These are phyloP conservation scores for Medicago ruthenica DNA, from an alignment of 306 rosid species.

Conservation along the genomic window DNA sequence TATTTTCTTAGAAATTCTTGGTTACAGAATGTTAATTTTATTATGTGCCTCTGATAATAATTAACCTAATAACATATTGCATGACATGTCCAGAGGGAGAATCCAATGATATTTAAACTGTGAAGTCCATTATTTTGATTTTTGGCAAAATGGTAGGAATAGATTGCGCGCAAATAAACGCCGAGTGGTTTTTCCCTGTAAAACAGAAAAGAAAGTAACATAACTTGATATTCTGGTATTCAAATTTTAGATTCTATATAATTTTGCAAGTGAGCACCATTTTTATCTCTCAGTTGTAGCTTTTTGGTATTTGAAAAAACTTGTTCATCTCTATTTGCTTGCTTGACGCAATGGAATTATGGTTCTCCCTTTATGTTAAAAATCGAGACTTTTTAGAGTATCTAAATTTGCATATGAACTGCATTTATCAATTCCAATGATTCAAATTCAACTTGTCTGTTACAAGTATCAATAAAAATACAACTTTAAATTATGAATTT, in stretches of 20 bases:
- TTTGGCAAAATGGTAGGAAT: neutral
- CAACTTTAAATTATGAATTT: constrained; percentile 1
- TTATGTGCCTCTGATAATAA: neutral
- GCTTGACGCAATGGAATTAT: too few relatives aligned
- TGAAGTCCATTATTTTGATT: neutral
- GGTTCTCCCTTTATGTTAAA: too few relatives aligned
- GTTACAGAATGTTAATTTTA: constrained; percentile 4
- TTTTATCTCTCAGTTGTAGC: too few relatives aligned
- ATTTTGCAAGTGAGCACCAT: too few relatives aligned
- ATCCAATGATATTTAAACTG: neutral
- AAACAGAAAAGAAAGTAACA: neutral
- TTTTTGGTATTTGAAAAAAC: too few relatives aligned
- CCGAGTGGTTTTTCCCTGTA: neutral
- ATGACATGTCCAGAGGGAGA: neutral
- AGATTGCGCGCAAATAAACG: neutral
- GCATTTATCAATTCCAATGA: constrained; percentile 1
- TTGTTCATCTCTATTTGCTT: too few relatives aligned
- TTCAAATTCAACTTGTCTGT: constrained; percentile 14
- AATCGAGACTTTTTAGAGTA: too few relatives aligned
- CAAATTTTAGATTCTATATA: neutral
- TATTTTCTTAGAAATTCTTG: constrained; percentile 13
- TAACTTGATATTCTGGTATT: neutral
- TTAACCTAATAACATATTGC: constrained; percentile 7
- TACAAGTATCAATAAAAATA: neutral
- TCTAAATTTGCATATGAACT: neutral